Conservation (phyloP, 306 rosid species). For the Quillaja saponaria region DNA sequence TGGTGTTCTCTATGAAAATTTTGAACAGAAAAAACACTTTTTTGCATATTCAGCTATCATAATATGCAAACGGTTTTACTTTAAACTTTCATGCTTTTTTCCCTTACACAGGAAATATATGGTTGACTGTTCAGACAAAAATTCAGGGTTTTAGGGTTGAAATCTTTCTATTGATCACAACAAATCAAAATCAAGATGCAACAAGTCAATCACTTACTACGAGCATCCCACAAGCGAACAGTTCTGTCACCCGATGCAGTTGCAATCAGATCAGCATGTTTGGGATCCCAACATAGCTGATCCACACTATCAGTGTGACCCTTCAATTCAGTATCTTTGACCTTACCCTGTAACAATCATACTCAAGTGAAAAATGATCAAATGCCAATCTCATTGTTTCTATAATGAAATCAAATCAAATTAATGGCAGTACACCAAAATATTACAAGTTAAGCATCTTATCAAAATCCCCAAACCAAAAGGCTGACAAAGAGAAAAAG, state of each 20-base stretch:
- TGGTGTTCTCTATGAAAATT: neutral
- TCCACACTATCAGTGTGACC: conserved; percentile 99
- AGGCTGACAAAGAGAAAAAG: neutral
- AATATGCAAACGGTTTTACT: neutral
- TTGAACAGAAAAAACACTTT: neutral
- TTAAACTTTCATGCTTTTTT: neutral
- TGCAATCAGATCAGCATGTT: conserved; percentile 85
- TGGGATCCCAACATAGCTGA: conserved; percentile 99
- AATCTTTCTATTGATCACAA: neutral
- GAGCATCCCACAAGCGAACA: conserved; percentile 95
- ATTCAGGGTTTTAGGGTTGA: conserved; percentile 1
- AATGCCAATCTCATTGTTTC: neutral
- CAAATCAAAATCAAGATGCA: conserved; percentile 8
- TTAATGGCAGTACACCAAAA: conserved; percentile 8
- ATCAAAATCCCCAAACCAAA: conserved; percentile 18
- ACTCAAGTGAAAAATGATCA: conserved; percentile 4
- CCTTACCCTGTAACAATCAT: conserved; percentile 61
- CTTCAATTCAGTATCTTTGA: conserved; percentile 86
- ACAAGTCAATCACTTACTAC: conserved; percentile 59
- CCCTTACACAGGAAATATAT: neutral
- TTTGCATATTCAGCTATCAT: neutral
- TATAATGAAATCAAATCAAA: conserved; percentile 20
- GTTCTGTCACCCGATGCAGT: conserved; percentile 98
- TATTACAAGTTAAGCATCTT: conserved; percentile 6
- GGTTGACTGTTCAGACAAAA: neutral